phyloP scores from a whole-genome alignment of 805 yeast species.

The Kluyveromyces aestuarii region DNA sequence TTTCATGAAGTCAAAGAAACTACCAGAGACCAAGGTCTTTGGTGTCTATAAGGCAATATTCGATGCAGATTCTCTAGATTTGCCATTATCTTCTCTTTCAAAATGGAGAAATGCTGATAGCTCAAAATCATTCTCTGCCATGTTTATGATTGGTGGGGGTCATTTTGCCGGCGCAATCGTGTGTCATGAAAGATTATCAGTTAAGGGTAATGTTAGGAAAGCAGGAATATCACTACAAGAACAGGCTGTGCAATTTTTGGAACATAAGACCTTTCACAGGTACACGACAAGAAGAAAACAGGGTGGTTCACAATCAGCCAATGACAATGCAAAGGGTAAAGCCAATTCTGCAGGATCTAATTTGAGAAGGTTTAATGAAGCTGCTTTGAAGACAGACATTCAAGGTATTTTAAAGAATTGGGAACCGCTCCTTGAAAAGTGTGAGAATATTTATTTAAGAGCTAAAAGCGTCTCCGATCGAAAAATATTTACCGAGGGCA shows the following conservation, averaged over 20 bases:
- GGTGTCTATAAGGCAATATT: constrained; percentile 64
- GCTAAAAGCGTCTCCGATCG: constrained; percentile 70
- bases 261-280: constrained; percentile 82
- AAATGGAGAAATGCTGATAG: constrained; percentile 25
- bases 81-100: constrained; percentile 44
- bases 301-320: constrained; percentile 94
- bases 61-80: constrained; percentile 30
- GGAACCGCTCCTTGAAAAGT: constrained; percentile 48
- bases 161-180: constrained; percentile 95
- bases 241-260: constrained; percentile 57
- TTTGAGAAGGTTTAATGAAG: constrained; percentile 83
- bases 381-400: constrained; percentile 72
- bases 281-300: constrained; percentile 95
- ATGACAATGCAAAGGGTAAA: constrained; percentile 86
- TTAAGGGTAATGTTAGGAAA: constrained; percentile 46
- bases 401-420: constrained; percentile 57
- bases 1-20: constrained; percentile 40
- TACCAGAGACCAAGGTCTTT: constrained; percentile 41
- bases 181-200: constrained; percentile 52
- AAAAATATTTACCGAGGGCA: constrained; percentile 54
- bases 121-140: constrained; percentile 46
- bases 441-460: constrained; percentile 65
- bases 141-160: constrained; percentile 95
- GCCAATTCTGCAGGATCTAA: constrained; percentile 95
- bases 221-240: constrained; percentile 42